Conservation (phyloP, 306 rosid species). For the Acacia crassicarpa region DNA sequence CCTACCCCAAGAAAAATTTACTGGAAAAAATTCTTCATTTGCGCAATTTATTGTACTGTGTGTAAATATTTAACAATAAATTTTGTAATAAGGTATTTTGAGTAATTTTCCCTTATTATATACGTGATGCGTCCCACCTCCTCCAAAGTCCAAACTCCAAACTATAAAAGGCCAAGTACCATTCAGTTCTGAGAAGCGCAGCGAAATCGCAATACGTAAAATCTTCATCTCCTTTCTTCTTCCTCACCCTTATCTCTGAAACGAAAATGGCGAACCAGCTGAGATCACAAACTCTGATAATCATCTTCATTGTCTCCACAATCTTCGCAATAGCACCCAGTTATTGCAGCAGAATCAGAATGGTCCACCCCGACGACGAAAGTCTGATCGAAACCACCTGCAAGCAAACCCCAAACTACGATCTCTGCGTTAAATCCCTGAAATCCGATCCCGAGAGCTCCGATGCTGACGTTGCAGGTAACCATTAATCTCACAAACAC, state of each 20-base stretch:
- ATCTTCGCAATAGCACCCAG: neutral
- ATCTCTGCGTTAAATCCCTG: neutral
- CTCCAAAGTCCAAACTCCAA: neutral
- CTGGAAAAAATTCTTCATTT: no score
- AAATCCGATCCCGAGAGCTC: neutral
- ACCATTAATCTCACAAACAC: neutral
- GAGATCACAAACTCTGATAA: neutral
- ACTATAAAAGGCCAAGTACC: neutral
- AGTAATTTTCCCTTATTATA: no score
- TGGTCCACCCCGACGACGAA: neutral
- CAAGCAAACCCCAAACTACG: neutral
- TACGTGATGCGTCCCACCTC: neutral
- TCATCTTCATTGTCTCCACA: neutral
- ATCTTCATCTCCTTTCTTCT: neutral
- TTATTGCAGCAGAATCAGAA: neutral
- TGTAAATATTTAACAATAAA: no score
- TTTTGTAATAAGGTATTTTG: no score
- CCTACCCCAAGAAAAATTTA: no score
- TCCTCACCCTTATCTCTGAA: neutral
- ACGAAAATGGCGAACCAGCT: neutral
- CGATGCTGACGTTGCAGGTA: constrained; percentile 19
- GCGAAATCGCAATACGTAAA: neutral
- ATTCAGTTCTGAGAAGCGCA: neutral
- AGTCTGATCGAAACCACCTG: neutral
- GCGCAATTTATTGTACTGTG: no score